These are phyloP conservation scores for Parathielavia hyrcaniae DNA, from an alignment of 495 filamentous ascomycete genomes.

Conservation along the genomic window DNA sequence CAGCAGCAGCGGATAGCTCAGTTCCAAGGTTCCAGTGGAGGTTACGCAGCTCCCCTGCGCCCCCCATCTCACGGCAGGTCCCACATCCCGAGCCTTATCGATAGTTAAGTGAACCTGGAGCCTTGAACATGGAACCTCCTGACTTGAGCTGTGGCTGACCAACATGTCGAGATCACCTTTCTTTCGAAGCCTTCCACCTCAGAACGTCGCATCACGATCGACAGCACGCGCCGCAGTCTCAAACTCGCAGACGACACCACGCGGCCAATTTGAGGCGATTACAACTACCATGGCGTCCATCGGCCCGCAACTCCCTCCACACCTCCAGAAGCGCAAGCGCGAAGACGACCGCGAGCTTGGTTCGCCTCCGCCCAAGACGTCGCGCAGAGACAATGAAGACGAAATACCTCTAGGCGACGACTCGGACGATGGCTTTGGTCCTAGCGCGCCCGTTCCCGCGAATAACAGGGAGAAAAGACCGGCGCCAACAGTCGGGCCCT, in stretches of 20 bases:
- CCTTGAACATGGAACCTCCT: too few relatives aligned
- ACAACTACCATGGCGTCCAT: conserved; percentile 41
- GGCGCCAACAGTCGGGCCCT: conserved; percentile 27
- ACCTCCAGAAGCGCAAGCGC: conserved; percentile 50
- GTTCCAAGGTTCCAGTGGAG: too few relatives aligned
- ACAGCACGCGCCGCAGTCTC: background rate
- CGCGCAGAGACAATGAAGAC: conserved; percentile 33
- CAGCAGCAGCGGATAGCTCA: background rate
- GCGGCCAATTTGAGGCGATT: background rate
- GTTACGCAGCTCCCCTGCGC: conserved; percentile 26
- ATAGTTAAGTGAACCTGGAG: too few relatives aligned
- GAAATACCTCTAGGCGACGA: conserved; percentile 34
- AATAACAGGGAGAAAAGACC: background rate
- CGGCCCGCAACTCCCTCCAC: conserved; percentile 47
- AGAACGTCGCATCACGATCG: too few relatives aligned
- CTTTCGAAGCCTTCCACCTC: background rate
- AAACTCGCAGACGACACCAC: background rate
- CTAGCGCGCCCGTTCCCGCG: conserved; percentile 22
- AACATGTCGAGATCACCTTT: background rate
- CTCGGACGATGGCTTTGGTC: conserved; percentile 37
- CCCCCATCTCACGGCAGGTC: conserved; percentile 1
- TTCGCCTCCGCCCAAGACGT: conserved; percentile 37
- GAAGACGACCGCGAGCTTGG: conserved; percentile 35
- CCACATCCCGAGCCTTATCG: background rate
- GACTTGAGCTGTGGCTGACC: background rate